Conservation (phyloP, 2,329 filamentous ascomycete genomes). For the Ophiostoma sp. region DNA sequence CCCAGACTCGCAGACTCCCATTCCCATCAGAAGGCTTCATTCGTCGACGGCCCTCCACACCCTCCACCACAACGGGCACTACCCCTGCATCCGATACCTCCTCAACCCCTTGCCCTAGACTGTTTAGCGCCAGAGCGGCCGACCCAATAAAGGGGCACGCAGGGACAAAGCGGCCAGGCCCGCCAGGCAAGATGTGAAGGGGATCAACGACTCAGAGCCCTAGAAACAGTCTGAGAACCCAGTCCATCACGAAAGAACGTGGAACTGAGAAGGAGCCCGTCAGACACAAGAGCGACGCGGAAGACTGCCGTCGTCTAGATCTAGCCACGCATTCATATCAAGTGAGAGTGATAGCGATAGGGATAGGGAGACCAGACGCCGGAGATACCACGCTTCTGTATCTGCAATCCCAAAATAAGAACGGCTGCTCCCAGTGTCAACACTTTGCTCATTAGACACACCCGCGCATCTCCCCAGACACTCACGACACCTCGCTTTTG, state of each 20-base stretch:
- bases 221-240: neutral
- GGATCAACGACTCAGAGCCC: neutral
- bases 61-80: constrained; percentile 17
- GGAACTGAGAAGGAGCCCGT: neutral
- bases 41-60: neutral
- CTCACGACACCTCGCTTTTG: neutral
- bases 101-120: constrained; percentile 22
- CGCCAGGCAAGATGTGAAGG: neutral
- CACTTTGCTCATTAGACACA: constrained; percentile 11
- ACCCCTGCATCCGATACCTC: constrained; percentile 24
- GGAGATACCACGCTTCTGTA: too few relatives aligned
- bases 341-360: neutral
- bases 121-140: constrained; percentile 18
- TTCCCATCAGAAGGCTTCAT: neutral
- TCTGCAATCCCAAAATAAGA: constrained; percentile 2
- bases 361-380: too few relatives aligned
- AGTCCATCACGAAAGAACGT: neutral
- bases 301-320: neutral
- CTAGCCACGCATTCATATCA: neutral
- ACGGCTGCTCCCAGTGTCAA: constrained; percentile 17
- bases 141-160: constrained; percentile 24
- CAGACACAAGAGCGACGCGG: neutral
- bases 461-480: neutral
- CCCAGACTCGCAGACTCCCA: neutral
- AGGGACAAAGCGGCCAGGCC: constrained; percentile 15